Percentiles rank a stretch among this genome's conserved stretches.
phyloP scores from a whole-genome alignment of 805 yeast genomes.

The Yarrowia hollandica region DNA sequence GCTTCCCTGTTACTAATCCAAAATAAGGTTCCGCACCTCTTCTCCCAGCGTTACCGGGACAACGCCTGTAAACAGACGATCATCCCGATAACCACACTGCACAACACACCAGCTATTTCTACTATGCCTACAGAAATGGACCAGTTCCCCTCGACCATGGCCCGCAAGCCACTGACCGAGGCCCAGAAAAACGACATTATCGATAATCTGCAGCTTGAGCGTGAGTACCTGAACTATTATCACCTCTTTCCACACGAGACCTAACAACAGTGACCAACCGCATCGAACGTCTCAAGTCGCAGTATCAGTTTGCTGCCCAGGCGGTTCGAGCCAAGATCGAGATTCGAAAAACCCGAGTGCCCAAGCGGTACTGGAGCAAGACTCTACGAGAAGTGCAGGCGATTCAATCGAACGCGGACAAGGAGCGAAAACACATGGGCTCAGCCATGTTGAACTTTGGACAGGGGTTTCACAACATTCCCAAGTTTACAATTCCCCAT shows the following conservation, averaged over 20 bases:
- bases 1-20: too few relatives aligned
- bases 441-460: background rate
- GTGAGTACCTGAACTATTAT: too few relatives aligned
- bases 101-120: background rate
- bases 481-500: slow-evolving; percentile 15
- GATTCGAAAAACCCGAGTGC: slow-evolving; percentile 50
- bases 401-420: background rate
- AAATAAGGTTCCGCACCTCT: too few relatives aligned
- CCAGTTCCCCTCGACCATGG: slow-evolving; percentile 13
- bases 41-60: slow-evolving; percentile 8
- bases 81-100: background rate
- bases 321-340: slow-evolving; percentile 45
- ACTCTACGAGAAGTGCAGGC: slow-evolving; percentile 31
- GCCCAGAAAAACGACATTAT: slow-evolving; percentile 30
- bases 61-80: background rate
- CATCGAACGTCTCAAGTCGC: slow-evolving; percentile 39
- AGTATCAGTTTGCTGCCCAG: slow-evolving; percentile 36
- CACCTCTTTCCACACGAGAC: too few relatives aligned
- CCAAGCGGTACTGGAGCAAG: slow-evolving; percentile 49
- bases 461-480: background rate
- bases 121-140: slow-evolving; percentile 21
- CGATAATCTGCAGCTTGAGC: slow-evolving; percentile 33
- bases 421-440: background rate
- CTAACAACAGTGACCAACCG: slow-evolving; percentile 40
- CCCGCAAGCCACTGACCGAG: slow-evolving; percentile 28